Percentiles rank a stretch among this genome's conserved stretches.
phyloP scores from a whole-genome alignment of 176 grass and related monocot genomes.

The Chrysopogon serrulatus region DNA sequence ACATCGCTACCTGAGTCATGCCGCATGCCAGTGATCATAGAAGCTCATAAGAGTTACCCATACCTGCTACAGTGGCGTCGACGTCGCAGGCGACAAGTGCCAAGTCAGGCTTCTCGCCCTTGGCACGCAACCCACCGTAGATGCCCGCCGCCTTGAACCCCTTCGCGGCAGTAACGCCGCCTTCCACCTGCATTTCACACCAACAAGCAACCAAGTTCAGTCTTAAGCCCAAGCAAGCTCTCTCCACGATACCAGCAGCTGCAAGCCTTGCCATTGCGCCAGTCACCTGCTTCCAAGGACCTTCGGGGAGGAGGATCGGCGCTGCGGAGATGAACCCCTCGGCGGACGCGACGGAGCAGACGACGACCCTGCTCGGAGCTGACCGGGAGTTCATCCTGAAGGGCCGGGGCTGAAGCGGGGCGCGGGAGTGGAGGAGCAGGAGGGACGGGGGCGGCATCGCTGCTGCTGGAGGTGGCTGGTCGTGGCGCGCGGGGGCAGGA shows the following conservation, averaged over 20 bases:
- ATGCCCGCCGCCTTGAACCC: conserved; percentile 89
- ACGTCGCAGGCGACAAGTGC: conserved; percentile 86
- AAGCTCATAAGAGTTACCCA: background rate
- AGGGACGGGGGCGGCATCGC: conserved; percentile 39
- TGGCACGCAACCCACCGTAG: conserved; percentile 79
- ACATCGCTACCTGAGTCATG: background rate
- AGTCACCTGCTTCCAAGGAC: conserved; percentile 81
- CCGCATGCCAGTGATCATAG: background rate
- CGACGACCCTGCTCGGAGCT: conserved; percentile 26
- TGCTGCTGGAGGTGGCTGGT: conserved; percentile 3
- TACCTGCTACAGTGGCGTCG: conserved; percentile 71
- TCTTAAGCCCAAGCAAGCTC: conserved; percentile 16
- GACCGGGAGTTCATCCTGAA: conserved; percentile 6
- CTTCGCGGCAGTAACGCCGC: conserved; percentile 73
- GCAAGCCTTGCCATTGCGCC: background rate
- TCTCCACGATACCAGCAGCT: background rate
- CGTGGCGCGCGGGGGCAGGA: background rate
- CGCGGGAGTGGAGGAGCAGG: conserved; percentile 30
- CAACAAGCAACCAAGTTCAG: conserved; percentile 15
- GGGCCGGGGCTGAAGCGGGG: conserved; percentile 11
- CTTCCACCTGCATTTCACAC: conserved; percentile 59
- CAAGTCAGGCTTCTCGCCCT: conserved; percentile 87
- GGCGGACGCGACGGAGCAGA: conserved; percentile 29
- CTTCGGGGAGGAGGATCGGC: conserved; percentile 85
- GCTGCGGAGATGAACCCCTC: conserved; percentile 58